These are phyloP conservation scores for Colletotrichum truncatum DNA, from an alignment of 2,329 filamentous ascomycete species.

Conservation along the genomic window DNA sequence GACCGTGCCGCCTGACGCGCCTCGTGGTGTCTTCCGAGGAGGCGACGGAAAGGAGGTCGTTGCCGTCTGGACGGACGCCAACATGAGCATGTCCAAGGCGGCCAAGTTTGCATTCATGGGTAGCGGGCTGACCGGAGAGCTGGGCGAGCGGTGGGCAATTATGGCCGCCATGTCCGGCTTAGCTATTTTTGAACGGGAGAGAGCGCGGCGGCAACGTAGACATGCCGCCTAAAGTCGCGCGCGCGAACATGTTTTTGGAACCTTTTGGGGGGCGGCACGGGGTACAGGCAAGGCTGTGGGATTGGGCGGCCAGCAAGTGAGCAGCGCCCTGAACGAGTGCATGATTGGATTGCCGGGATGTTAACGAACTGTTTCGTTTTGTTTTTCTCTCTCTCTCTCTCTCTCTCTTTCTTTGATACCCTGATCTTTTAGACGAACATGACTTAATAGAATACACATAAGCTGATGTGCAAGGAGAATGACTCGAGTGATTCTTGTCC, in stretches of 20 bases:
- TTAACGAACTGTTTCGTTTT: conserved; percentile 9
- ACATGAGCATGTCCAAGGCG: conserved; percentile 44
- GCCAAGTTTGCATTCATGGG: conserved; percentile 51
- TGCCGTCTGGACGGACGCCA: conserved; percentile 46
- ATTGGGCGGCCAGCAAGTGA: not conserved
- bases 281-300: not conserved
- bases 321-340: not conserved
- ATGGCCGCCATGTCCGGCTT: conserved; percentile 49
- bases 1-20: conserved; percentile 6
- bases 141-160: conserved; percentile 52
- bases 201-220: conserved; percentile 11
- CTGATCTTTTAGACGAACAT: not conserved
- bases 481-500: not conserved
- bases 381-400: too few species aligned
- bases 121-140: conserved; percentile 44
- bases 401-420: conserved; percentile 18
- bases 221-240: not conserved
- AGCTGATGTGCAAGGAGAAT: conserved; percentile 2
- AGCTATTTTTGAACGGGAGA: conserved; percentile 29
- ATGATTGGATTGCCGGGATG: not conserved
- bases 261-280: not conserved
- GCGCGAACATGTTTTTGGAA: not conserved
- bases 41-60: conserved; percentile 53
- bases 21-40: conserved; percentile 19
- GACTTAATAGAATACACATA: not conserved